Conservation (phyloP, 75 land plant species). For the Picea sitchensis region DNA sequence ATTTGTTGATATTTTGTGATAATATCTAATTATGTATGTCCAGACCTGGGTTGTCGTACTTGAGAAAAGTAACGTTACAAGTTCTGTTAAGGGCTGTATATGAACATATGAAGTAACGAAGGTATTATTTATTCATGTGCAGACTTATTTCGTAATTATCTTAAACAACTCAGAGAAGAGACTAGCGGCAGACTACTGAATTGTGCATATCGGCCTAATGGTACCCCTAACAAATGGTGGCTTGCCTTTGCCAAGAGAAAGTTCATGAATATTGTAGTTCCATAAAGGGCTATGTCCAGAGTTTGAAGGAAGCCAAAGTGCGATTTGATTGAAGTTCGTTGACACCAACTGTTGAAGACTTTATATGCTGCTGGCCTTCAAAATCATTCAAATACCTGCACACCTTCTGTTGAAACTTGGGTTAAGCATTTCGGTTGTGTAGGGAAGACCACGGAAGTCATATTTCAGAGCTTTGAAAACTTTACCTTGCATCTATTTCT, state of each 20-base stretch:
- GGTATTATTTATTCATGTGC: slow-evolving; percentile 14
- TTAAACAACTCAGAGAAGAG: slow-evolving; percentile 94
- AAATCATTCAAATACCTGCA: background rate
- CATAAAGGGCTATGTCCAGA: background rate
- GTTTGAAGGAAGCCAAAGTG: background rate
- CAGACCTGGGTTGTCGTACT: background rate
- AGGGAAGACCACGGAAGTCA: background rate
- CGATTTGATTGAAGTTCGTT: background rate
- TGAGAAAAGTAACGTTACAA: background rate
- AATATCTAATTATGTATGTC: background rate
- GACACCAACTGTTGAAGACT: background rate
- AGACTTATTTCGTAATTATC: slow-evolving; percentile 86
- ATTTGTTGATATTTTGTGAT: background rate
- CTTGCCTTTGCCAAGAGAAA: slow-evolving; percentile 94
- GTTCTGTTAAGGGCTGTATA: background rate
- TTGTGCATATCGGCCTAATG: slow-evolving; percentile 83
- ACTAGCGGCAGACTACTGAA: slow-evolving; percentile 91
- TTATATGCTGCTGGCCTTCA: background rate
- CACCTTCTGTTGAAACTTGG: no score
- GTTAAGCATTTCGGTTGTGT: background rate
- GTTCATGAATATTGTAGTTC: slow-evolving; percentile 76
- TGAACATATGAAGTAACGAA: slow-evolving; percentile 37
- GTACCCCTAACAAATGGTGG: slow-evolving; percentile 99
- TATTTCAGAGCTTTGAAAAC: background rate
- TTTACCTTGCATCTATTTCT: background rate